phyloP scores from a whole-genome alignment of 257 asterid species.

The Verbena officinalis region DNA sequence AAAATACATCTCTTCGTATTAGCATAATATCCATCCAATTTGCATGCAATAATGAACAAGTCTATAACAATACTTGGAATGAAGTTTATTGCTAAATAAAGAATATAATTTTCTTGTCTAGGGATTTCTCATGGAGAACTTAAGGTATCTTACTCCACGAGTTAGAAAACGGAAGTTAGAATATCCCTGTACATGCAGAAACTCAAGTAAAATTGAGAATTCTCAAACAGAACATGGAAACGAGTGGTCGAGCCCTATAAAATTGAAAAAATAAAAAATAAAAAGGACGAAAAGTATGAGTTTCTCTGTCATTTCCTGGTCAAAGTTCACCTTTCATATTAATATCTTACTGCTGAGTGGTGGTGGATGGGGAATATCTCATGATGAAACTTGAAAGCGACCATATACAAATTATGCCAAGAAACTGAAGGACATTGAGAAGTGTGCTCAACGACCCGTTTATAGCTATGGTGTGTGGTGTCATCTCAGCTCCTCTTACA shows the following conservation, averaged over 20 bases:
- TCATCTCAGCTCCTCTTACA: constrained; percentile 92
- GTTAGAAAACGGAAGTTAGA: no score
- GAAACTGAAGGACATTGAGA: constrained; percentile 81
- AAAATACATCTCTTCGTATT: no score
- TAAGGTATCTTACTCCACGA: no score
- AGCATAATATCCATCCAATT: no score
- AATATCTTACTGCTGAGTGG: constrained; percentile 31
- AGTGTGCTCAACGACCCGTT: constrained; percentile 75
- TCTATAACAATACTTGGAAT: constrained; percentile 11
- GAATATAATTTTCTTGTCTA: no score
- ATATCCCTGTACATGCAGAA: no score
- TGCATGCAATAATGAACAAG: background rate
- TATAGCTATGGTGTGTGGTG: constrained; percentile 87
- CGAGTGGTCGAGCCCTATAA: no score
- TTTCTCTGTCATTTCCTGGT: constrained; percentile 8
- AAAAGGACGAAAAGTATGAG: background rate
- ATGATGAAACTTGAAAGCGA: constrained; percentile 92
- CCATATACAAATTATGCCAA: constrained; percentile 89
- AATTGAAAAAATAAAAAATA: no score
- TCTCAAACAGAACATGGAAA: no score
- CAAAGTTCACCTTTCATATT: constrained; percentile 14
- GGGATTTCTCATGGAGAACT: no score
- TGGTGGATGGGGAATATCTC: constrained; percentile 58
- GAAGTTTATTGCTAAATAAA: no score
- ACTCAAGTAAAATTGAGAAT: no score